Conservation (phyloP, 371 early-diverging fungal genomes). For the Parasitella parasitica region DNA sequence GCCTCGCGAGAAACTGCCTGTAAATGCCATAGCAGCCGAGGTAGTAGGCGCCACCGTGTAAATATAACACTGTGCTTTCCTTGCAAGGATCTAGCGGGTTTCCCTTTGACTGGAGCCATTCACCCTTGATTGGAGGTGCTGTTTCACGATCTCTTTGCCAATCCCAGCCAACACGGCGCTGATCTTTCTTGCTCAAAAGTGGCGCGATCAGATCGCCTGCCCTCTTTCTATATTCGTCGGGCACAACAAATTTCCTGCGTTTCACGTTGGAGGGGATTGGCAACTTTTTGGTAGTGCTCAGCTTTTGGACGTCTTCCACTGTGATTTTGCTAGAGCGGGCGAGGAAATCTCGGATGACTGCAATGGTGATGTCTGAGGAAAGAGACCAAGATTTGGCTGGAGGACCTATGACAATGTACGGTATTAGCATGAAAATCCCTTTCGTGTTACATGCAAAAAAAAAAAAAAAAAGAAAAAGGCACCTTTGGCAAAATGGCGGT, state of each 20-base stretch:
- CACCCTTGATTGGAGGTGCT: slow-evolving; percentile 29
- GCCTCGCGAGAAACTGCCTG: slow-evolving; percentile 36
- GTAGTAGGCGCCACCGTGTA: slow-evolving; percentile 78
- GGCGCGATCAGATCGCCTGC: slow-evolving; percentile 28
- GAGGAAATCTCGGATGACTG: slow-evolving; percentile 32
- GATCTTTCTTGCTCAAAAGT: slow-evolving; percentile 22
- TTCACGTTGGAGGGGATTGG: slow-evolving; percentile 30
- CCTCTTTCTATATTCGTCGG: slow-evolving; percentile 25
- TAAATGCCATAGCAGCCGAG: slow-evolving; percentile 51
- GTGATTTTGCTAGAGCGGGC: slow-evolving; percentile 28
- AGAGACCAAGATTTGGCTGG: slow-evolving; percentile 47
- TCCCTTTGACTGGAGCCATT: slow-evolving; percentile 37
- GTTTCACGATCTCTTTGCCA: slow-evolving; percentile 31
- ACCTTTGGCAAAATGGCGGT: slow-evolving; percentile 21
- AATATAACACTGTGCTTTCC: slow-evolving; percentile 45
- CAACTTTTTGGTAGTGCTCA: slow-evolving; percentile 21
- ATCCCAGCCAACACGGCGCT: slow-evolving; percentile 39
- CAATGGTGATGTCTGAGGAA: slow-evolving; percentile 34
- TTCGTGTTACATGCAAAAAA: slow-evolving; percentile 4
- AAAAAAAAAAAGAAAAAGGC: too few relatives aligned
- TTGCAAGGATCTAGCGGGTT: slow-evolving; percentile 11
- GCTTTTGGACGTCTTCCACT: slow-evolving; percentile 40
- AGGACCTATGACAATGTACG: slow-evolving; percentile 27
- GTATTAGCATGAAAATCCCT: neutral
- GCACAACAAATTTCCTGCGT: slow-evolving; percentile 23